Base-by-base conservation (phyloP, 345 rosid genomes). In the Melaleuca alternifolia region DNA sequence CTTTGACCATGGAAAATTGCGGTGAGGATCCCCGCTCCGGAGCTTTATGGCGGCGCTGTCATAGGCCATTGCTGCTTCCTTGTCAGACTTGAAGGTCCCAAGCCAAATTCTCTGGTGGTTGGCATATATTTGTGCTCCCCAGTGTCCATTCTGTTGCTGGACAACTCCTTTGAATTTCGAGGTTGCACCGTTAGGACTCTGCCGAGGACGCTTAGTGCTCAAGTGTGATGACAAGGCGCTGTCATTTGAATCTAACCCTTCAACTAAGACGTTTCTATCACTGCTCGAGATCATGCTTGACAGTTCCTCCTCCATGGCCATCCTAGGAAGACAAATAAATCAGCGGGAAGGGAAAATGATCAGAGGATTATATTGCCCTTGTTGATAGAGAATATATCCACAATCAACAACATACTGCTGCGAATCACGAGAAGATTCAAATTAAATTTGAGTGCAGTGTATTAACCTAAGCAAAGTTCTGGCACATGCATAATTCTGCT, bases 71-170 rank as follows among this genome's bases (percentile, higher is more conserved):
- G 96, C 96, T 2, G 95, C 98, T 46, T 93, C 96, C 79, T 79
- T 76, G 50, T 93, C 95, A 0, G 94, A 85, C 51, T 88, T 93
- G 87, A 94, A 95, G n/a, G 96, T 94, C n/a, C 98, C 98, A 0
- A 95, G 94, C 96, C 98, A 95, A 44, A 92, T 89, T 48, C 96
- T 87, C 41, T 88, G 88, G 87, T 90, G 93, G 52, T 92, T 90
- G 61, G 92, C 91, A 20, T 94, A 94, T 41, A 94, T 91, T 85
- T 94, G 98, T 2, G 94, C 94, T 14, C 98, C 98, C 96, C 98
- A 95, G 57, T 91, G 87, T 7, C 96, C 98, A 28, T 92, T 92
- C 30, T 88, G 94, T 62, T 91, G 95, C 2, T 91, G 92, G 33
- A 95, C 92, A 15, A 95, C 94, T 2, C 96, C 98, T 91, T 91